These are phyloP conservation scores for Magnolia sinica DNA, from an alignment of 164 flowering plant species.

Conservation along the genomic window DNA sequence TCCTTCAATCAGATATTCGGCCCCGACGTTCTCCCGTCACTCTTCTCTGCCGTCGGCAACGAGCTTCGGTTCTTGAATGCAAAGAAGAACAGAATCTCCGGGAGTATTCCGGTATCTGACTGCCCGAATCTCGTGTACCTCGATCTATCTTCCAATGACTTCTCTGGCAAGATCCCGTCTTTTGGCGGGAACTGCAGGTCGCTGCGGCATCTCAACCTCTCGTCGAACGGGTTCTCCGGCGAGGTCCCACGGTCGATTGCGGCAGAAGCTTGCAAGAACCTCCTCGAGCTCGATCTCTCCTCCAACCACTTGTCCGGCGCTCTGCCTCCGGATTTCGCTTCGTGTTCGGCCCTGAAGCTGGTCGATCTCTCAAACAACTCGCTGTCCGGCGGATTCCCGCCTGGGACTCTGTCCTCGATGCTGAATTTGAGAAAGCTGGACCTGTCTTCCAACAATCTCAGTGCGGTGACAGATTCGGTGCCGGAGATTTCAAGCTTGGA, in stretches of 20 bases:
- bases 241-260: slow-evolving; percentile 43
- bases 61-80: neutral
- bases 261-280: slow-evolving; percentile 39
- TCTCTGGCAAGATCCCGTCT: slow-evolving; percentile 31
- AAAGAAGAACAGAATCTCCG: neutral
- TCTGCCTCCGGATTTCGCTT: slow-evolving; percentile 49
- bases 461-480: slow-evolving; percentile 48
- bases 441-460: slow-evolving; percentile 53
- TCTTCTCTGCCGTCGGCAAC: neutral
- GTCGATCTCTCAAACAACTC: slow-evolving; percentile 57
- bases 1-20: neutral
- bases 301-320: slow-evolving; percentile 53
- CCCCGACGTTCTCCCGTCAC: neutral
- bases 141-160: neutral
- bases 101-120: neutral
- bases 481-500: slow-evolving; percentile 48
- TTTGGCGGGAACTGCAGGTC: neutral
- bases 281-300: slow-evolving; percentile 69
- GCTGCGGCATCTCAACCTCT: slow-evolving; percentile 7
- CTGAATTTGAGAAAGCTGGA: slow-evolving; percentile 45
- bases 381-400: slow-evolving; percentile 66
- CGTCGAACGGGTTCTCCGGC: slow-evolving; percentile 23
- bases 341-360: slow-evolving; percentile 50
- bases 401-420: slow-evolving; percentile 42
- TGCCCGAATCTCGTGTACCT: neutral